Conservation (phyloP, 2,329 filamentous ascomycete genomes). For the Davidsoniella virescens region DNA sequence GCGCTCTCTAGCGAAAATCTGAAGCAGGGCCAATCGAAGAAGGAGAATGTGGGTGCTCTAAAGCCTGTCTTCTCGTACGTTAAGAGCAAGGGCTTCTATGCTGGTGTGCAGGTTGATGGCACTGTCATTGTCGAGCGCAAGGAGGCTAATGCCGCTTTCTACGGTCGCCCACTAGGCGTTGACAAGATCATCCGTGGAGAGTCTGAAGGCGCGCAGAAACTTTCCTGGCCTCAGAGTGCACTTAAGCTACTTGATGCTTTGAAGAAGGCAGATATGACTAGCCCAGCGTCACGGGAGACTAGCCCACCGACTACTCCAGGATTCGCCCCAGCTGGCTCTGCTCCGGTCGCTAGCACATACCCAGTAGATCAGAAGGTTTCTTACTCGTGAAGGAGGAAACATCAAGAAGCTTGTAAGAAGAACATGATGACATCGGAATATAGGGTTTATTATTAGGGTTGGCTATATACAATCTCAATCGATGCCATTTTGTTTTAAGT, state of each 20-base stretch:
- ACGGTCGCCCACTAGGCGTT: conserved; percentile 41
- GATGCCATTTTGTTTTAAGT: no score
- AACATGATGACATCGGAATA: no score
- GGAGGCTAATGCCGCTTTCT: conserved; percentile 81
- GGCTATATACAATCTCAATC: no score
- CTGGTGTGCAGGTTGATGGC: conserved; percentile 72
- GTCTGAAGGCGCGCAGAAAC: neutral
- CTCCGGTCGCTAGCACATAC: neutral
- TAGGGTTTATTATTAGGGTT: no score
- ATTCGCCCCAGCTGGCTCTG: no score
- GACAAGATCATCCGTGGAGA: conserved; percentile 32
- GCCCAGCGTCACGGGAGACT: no score
- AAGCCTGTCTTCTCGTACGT: conserved; percentile 50
- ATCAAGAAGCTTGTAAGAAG: no score
- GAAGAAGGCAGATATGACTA: neutral
- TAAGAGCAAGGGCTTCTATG: conserved; percentile 79
- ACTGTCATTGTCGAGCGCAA: conserved; percentile 71
- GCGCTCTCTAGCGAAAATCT: neutral
- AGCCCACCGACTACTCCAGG: no score
- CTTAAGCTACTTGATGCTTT: conserved; percentile 4
- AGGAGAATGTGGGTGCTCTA: conserved; percentile 14
- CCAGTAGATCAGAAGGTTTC: neutral
- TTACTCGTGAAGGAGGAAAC: neutral
- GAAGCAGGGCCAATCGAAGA: neutral
- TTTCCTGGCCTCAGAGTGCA: conserved; percentile 5